Evolutionary conservation across 2,329 filamentous ascomycete species (phyloP).

Genomic region (Colletotrichum sp.): DNA sequence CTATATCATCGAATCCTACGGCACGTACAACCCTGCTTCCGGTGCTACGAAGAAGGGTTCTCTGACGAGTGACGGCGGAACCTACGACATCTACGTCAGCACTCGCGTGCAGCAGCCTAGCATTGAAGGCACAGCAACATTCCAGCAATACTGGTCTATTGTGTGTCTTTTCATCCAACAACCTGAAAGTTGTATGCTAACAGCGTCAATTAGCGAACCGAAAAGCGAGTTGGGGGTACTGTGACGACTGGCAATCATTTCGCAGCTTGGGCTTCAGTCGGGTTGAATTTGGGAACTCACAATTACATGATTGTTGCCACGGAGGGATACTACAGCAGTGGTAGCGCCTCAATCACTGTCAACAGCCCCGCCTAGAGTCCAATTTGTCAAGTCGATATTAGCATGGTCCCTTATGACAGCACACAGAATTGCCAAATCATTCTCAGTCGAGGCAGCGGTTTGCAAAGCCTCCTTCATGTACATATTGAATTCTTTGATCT

Average conservation of each 20-base stretch:
- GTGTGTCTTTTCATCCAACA: constrained; percentile 30
- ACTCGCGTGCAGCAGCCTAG: constrained; percentile 45
- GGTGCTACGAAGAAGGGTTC: constrained; percentile 36
- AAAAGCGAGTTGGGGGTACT: constrained; percentile 53
- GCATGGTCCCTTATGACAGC: not conserved
- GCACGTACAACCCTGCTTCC: constrained; percentile 45
- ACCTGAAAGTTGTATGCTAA: constrained; percentile 24
- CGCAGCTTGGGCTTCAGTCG: constrained; percentile 52
- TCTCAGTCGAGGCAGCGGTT: not conserved
- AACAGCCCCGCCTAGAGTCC: not conserved
- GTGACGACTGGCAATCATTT: constrained; percentile 58
- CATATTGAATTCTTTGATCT: not conserved
- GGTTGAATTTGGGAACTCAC: constrained; percentile 50
- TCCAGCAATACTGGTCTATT: constrained; percentile 58
- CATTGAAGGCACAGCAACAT: constrained; percentile 52
- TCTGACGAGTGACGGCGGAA: constrained; percentile 36
- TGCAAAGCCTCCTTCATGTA: not conserved
- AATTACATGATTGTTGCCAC: constrained; percentile 53
- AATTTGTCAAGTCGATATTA: not conserved
- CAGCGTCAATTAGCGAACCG: constrained; percentile 30
- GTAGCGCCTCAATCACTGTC: constrained; percentile 3
- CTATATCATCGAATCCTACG: constrained; percentile 48
- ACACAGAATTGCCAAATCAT: not conserved
- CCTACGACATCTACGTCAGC: constrained; percentile 40
- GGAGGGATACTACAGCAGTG: constrained; percentile 12